Evolutionary conservation across 192 early-diverging fungal genomes (phyloP), one percentile per base, ranked within the genome.

Genomic region (Rhizophagus clarus): DNA sequence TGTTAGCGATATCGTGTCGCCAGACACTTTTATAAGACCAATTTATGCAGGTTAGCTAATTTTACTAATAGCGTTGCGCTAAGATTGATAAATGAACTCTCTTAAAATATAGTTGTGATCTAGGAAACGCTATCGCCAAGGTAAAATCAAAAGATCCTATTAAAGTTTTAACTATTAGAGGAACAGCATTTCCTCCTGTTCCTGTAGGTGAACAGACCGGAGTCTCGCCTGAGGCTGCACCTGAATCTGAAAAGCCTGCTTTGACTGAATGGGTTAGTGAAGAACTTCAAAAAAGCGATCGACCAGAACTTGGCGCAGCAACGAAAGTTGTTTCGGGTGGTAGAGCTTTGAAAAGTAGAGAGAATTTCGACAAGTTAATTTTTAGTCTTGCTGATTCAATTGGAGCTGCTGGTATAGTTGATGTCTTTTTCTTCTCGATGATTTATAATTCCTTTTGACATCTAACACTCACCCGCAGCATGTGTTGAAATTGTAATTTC

Each of bases 351-450:
- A 99, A 99, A 93, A 97, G 89, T 82, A 92, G 93, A 24, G 97
- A 97, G 70, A 97, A 97, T 88, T 99, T 99, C 85, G 81, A 86
- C 61, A 85, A 93, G 83, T 67, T 98, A 64, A 88, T 99, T 61
- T 97, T 97, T 82, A 91, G 92, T 34, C 87, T 99, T 80, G 97
- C 96, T 47, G 97, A 99, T 85, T 96, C 95, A 88, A 84, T 99
- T 24, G 96, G 94, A 14, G 96, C 93, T 79, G 96, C 93, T 72
- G 94, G 95, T 96, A 89, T 82, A 84, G 32, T 73, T 29, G 72
- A n/a, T 15, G 6, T 20, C 8, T 29, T 61, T 61, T 56, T 4
- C 3, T 61, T 60, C 37, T 61, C 42, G 22, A 22, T n/a, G 22
- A 40, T 22, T n/a, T 4, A 69, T 22, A 34, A 34, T 29, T 29